These are phyloP conservation scores for Eucalyptus globulus DNA, from an alignment of 345 rosid genomes.

Conservation along the genomic window DNA sequence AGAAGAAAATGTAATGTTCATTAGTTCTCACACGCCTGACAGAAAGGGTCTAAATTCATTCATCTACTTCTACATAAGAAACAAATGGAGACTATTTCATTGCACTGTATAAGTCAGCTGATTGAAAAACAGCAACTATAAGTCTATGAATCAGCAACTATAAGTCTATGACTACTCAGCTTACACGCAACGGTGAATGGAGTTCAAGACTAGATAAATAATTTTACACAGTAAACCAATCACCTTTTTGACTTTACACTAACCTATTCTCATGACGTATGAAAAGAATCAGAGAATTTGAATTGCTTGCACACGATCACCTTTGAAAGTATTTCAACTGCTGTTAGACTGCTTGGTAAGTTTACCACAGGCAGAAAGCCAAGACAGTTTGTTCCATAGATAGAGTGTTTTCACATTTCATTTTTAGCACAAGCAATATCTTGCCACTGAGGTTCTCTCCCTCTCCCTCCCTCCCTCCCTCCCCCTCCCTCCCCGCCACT, in stretches of 20 bases:
- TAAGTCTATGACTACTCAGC: not conserved
- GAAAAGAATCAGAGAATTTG: not conserved
- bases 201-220: not conserved
- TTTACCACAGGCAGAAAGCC: not conserved
- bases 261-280: not conserved
- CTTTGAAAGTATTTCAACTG: not conserved
- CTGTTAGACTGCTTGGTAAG: not conserved
- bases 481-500: accelerated
- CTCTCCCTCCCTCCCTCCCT: no score
- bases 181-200: not conserved
- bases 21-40: not conserved
- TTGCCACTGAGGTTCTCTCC: no score
- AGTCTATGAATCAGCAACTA: not conserved
- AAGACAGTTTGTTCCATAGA: not conserved
- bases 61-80: not conserved
- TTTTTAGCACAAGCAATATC: no score
- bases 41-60: not conserved
- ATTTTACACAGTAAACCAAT: not conserved
- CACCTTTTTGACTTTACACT: not conserved
- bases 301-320: not conserved
- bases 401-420: not conserved
- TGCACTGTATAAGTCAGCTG: not conserved
- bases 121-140: not conserved
- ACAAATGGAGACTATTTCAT: not conserved
- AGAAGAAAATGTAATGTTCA: not conserved